These are phyloP conservation scores for Paspalum vaginatum DNA, from an alignment of 176 grass and related monocot species.

Conservation along the genomic window DNA sequence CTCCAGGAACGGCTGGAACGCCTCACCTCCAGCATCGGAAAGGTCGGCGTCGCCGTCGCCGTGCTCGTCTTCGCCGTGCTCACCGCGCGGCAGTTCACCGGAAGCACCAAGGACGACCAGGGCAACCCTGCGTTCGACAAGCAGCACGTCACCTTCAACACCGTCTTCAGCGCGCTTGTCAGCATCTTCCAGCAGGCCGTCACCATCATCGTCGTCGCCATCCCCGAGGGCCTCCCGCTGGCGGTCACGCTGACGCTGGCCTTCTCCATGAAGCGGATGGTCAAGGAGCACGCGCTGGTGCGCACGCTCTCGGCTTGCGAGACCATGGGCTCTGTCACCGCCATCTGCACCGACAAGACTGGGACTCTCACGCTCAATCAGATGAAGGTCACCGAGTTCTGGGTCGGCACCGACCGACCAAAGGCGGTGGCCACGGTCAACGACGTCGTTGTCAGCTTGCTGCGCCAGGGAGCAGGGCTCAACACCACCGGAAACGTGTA, in stretches of 20 bases:
- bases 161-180: constrained; percentile 60
- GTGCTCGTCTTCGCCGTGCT: constrained; percentile 73
- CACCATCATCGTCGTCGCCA: constrained; percentile 91
- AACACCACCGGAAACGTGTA: constrained; percentile 89
- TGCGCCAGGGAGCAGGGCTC: constrained; percentile 59
- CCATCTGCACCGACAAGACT: constrained; percentile 92
- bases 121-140: constrained; percentile 53
- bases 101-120: constrained; percentile 68
- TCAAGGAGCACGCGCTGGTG: constrained; percentile 84
- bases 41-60: constrained; percentile 67
- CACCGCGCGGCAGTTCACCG: constrained; percentile 65
- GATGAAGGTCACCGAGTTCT: constrained; percentile 80
- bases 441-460: constrained; percentile 12
- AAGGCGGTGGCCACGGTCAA: background rate
- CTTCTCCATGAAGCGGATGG: constrained; percentile 97
- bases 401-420: constrained; percentile 50
- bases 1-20: constrained; percentile 75
- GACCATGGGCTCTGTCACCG: constrained; percentile 87
- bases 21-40: constrained; percentile 77
- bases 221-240: constrained; percentile 82
- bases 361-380: constrained; percentile 85
- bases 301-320: constrained; percentile 84
- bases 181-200: constrained; percentile 80
- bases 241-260: constrained; percentile 88
- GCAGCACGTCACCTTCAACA: constrained; percentile 14